phyloP scores from a whole-genome alignment of 768 basidiomycete genomes.

The Ephemerocybe angulata region DNA sequence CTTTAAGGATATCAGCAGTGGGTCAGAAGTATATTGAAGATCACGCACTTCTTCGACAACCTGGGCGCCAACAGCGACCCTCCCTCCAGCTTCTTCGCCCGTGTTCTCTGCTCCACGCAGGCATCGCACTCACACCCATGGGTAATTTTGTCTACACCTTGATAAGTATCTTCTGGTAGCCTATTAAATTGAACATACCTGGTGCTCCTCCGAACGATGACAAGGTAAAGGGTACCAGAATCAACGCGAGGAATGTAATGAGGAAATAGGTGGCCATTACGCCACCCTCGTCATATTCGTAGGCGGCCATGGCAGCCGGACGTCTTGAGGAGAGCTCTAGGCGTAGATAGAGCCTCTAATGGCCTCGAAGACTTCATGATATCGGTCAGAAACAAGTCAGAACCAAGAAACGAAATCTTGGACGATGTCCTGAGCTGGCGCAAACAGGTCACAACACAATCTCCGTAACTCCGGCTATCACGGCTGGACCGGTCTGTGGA shows the following conservation, averaged over 20 bases:
- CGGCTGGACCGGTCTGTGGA: too few species aligned
- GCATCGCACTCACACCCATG: conserved; percentile 59
- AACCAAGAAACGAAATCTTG: too few species aligned
- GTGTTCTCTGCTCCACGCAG: conserved; percentile 54
- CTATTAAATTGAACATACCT: too few species aligned
- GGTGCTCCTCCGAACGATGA: conserved; percentile 40
- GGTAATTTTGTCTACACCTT: conserved; percentile 23
- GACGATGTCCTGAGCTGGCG: too few species aligned
- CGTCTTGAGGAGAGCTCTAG: background rate
- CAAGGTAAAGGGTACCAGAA: conserved; percentile 77
- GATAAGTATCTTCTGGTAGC: too few species aligned
- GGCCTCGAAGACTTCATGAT: too few species aligned
- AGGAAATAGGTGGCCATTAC: conserved; percentile 89
- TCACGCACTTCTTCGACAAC: conserved; percentile 48
- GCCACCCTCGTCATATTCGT: conserved; percentile 83
- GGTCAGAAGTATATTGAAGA: background rate
- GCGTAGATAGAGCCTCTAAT: background rate
- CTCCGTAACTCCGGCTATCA: too few species aligned
- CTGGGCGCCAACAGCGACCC: conserved; percentile 47
- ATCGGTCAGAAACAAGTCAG: too few species aligned
- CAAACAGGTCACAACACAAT: too few species aligned
- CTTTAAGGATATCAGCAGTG: conserved; percentile 32
- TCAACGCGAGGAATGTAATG: conserved; percentile 81
- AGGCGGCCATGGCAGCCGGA: conserved; percentile 60
- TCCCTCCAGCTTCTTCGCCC: conserved; percentile 38